Evolutionary conservation across 257 asterid species (phyloP).

Genomic region (Linaria vulgaris): DNA sequence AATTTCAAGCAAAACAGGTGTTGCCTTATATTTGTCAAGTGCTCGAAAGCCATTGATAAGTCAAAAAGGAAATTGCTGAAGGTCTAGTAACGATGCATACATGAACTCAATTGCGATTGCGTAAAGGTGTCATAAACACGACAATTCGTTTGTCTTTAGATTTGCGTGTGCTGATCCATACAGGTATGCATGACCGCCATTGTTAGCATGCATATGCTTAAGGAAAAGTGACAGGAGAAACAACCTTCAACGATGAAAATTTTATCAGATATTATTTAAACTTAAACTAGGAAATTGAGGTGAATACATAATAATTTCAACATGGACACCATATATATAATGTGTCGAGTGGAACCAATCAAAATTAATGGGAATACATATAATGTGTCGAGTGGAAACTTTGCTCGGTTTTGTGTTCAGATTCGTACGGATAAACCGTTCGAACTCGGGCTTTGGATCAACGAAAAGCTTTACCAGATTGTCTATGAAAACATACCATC

Average conservation of each 20-base stretch:
- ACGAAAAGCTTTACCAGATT: too few relatives aligned
- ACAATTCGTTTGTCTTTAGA: slow-evolving; percentile 41
- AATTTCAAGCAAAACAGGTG: slow-evolving; percentile 39
- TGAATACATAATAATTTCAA: too few relatives aligned
- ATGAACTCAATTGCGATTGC: slow-evolving; percentile 35
- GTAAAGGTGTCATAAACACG: slow-evolving; percentile 38
- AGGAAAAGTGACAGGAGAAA: slow-evolving; percentile 14
- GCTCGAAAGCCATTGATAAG: slow-evolving; percentile 36
- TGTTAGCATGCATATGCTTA: slow-evolving; percentile 39
- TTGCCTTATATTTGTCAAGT: slow-evolving; percentile 33
- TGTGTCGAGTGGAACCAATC: too few relatives aligned
- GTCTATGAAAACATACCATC: too few relatives aligned
- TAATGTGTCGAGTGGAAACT: too few relatives aligned
- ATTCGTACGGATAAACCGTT: too few relatives aligned
- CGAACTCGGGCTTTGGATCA: too few relatives aligned
- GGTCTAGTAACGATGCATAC: slow-evolving; percentile 26
- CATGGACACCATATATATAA: neutral
- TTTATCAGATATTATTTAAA: neutral
- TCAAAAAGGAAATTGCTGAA: slow-evolving; percentile 31
- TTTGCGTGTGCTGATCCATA: slow-evolving; percentile 42
- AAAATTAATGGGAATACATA: too few relatives aligned
- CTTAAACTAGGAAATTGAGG: neutral
- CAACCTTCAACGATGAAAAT: slow-evolving; percentile 10
- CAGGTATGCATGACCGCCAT: slow-evolving; percentile 40
- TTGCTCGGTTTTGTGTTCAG: too few relatives aligned